A percentile compares a stretch with the other conserved stretches of the same genome.
These are phyloP conservation scores for Carex pumila DNA, from an alignment of 176 grass and related monocot species.

Conservation along the genomic window DNA sequence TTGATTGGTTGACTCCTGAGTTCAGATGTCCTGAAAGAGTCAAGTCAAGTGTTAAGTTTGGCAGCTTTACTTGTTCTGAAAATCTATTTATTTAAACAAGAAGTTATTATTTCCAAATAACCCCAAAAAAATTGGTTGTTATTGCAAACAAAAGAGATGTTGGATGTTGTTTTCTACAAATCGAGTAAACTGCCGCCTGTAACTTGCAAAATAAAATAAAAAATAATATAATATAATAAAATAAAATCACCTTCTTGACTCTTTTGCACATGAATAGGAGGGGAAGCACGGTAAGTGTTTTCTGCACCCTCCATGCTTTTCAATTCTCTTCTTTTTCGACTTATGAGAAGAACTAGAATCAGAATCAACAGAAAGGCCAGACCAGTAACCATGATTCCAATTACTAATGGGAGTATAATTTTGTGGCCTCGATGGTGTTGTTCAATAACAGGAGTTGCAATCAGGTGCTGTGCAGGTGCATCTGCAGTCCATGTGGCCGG, in stretches of 20 bases:
- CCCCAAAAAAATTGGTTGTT: background rate
- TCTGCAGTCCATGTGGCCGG: constrained; percentile 45
- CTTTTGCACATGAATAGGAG: constrained; percentile 34
- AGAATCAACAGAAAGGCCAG: constrained; percentile 56
- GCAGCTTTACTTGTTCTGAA: background rate
- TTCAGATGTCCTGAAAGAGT: background rate
- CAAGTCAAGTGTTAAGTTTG: background rate
- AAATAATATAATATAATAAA: constrained; percentile 3
- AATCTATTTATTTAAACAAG: background rate
- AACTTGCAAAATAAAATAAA: background rate
- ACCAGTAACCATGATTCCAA: constrained; percentile 70
- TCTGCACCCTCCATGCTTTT: constrained; percentile 43
- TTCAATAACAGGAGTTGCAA: constrained; percentile 30
- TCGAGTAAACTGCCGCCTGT: background rate
- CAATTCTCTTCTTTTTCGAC: constrained; percentile 71
- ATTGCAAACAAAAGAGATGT: background rate
- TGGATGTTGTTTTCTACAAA: background rate
- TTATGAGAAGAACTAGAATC: constrained; percentile 70
- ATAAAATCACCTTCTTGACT: constrained; percentile 52
- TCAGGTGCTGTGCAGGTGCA: constrained; percentile 41
- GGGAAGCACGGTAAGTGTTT: constrained; percentile 33
- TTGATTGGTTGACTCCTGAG: background rate
- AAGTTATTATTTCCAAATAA: background rate
- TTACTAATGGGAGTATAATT: constrained; percentile 38
- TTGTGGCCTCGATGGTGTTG: constrained; percentile 48